These are phyloP conservation scores for Cephaloascus albidus DNA, from an alignment of 805 yeast genomes.

Conservation along the genomic window DNA sequence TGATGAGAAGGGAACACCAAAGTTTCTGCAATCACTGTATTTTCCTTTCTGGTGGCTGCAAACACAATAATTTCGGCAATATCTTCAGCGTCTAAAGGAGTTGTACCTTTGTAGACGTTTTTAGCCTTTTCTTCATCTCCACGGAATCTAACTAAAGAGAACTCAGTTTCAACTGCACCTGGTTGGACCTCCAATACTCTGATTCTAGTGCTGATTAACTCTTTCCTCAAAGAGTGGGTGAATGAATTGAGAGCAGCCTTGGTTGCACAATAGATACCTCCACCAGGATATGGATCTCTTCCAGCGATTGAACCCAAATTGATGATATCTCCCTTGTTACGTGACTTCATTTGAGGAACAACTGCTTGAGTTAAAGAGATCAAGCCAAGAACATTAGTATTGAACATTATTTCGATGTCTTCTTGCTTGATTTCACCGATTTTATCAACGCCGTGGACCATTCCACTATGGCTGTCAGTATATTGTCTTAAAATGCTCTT, in stretches of 20 bases:
- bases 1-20: slow-evolving; percentile 81
- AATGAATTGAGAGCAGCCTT: slow-evolving; percentile 67
- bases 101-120: slow-evolving; percentile 55
- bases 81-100: slow-evolving; percentile 64
- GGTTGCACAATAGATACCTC: slow-evolving; percentile 69
- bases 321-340: slow-evolving; percentile 65
- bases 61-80: slow-evolving; percentile 70
- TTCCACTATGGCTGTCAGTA: slow-evolving; percentile 12
- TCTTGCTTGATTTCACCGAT: slow-evolving; percentile 59
- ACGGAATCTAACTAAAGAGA: slow-evolving; percentile 52
- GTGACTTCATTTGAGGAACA: slow-evolving; percentile 58
- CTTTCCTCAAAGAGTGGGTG: slow-evolving; percentile 66
- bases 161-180: slow-evolving; percentile 75
- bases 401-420: slow-evolving; percentile 69
- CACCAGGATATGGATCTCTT: slow-evolving; percentile 72
- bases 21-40: slow-evolving; percentile 72
- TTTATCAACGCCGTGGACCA: slow-evolving; percentile 69
- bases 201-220: slow-evolving; percentile 58
- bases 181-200: slow-evolving; percentile 72
- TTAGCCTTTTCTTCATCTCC: slow-evolving; percentile 57
- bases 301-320: slow-evolving; percentile 76
- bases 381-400: slow-evolving; percentile 83
- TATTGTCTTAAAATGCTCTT: slow-evolving; percentile 3
- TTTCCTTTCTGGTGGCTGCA: slow-evolving; percentile 55
- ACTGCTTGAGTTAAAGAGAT: slow-evolving; percentile 77